These are phyloP conservation scores for Micractinium sp. DNA, from an alignment of 139 green algal species.

Conservation along the genomic window DNA sequence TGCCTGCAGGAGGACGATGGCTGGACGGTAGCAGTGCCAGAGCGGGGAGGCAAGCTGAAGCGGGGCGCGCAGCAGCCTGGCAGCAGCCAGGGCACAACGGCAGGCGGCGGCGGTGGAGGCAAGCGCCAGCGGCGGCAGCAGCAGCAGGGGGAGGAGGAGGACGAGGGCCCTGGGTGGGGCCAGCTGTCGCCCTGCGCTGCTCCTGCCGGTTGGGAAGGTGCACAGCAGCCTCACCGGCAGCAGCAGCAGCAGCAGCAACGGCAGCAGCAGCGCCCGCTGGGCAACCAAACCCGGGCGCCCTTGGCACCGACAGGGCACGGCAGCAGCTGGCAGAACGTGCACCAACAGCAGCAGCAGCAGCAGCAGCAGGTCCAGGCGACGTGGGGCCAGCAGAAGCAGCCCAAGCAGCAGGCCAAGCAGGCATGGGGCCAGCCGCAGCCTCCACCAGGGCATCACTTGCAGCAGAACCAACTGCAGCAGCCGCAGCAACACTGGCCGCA, in stretches of 20 bases:
- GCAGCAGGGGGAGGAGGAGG: neutral
- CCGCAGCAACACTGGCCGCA: neutral
- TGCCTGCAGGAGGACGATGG: conserved; percentile 22
- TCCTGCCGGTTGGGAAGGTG: neutral
- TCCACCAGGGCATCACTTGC: neutral
- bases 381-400: neutral
- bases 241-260: neutral
- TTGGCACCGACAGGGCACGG: neutral
- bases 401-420: no score
- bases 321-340: neutral
- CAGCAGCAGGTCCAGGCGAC: neutral
- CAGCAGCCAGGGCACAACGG: neutral
- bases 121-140: conserved; percentile 11
- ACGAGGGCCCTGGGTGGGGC: neutral
- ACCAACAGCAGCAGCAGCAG: neutral
- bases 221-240: neutral
- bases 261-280: neutral
- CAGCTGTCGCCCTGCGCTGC: neutral
- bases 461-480: neutral
- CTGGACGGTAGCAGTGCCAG: conserved; percentile 16
- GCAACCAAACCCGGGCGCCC: neutral
- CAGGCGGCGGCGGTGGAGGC: neutral
- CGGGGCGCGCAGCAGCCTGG: neutral
- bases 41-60: neutral
- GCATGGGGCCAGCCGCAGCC: neutral